A percentile compares a stretch with the other conserved stretches of the same genome.
These are phyloP conservation scores for Colletotrichum tropicale DNA, from an alignment of 2,329 filamentous ascomycete species.

Conservation along the genomic window DNA sequence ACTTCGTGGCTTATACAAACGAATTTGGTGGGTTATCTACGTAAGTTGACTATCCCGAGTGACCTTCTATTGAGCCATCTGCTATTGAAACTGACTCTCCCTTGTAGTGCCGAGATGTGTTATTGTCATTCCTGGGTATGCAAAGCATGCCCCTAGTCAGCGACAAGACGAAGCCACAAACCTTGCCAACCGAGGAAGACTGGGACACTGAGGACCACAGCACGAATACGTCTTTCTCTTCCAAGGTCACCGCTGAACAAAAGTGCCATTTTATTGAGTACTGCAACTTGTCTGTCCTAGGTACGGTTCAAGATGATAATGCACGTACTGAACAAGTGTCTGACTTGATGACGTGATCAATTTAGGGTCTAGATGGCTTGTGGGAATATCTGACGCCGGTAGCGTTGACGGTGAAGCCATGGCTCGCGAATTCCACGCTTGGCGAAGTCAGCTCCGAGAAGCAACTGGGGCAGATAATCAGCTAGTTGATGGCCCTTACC, in stretches of 20 bases:
- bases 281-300: neutral
- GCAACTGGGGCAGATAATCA: rapidly evolving
- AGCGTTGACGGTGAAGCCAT: neutral
- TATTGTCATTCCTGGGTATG: neutral
- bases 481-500: neutral
- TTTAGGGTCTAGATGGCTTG: neutral
- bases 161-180: neutral
- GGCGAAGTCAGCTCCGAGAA: neutral
- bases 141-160: neutral
- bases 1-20: neutral
- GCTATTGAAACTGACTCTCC: neutral
- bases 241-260: neutral
- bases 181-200: neutral
- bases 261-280: neutral
- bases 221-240: neutral
- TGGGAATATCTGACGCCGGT: neutral
- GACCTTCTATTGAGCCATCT: neutral
- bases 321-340: neutral
- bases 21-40: neutral
- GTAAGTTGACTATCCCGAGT: neutral
- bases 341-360: neutral
- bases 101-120: neutral
- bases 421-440: neutral
- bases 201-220: neutral
- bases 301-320: neutral